Conservation (phyloP, 2,329 filamentous ascomycete species). For the Sphaerostilbella broomeana region DNA sequence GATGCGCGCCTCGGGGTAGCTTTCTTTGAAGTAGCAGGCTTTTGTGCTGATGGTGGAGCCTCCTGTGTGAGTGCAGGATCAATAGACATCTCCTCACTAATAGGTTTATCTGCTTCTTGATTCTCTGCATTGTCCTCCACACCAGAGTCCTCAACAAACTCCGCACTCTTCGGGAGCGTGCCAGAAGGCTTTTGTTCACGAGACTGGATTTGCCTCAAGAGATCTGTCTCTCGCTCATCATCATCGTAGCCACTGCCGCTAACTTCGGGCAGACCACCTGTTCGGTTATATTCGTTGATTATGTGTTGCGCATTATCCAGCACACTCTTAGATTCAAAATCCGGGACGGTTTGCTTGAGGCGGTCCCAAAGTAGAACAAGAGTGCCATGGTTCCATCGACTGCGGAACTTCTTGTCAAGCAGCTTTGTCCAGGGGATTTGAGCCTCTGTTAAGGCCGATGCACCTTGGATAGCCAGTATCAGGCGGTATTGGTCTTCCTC, state of each 20-base stretch:
- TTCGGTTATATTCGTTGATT: constrained; percentile 28
- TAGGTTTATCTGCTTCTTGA: neutral
- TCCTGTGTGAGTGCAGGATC: constrained; percentile 24
- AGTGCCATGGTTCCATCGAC: constrained; percentile 31
- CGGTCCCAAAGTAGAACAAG: constrained; percentile 36
- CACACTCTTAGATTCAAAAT: constrained; percentile 25
- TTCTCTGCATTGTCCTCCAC: constrained; percentile 19
- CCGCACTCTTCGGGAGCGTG: constrained; percentile 18
- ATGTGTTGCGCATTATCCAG: constrained; percentile 31
- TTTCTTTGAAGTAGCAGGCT: constrained; percentile 22
- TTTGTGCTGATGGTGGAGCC: constrained; percentile 18
- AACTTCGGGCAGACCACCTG: constrained; percentile 29
- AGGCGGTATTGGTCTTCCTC: constrained; percentile 39
- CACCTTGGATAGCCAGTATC: constrained; percentile 37
- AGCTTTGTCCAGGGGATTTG: constrained; percentile 46
- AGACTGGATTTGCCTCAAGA: constrained; percentile 20
- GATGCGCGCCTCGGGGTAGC: constrained; percentile 18
- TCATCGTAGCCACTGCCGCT: constrained; percentile 25
- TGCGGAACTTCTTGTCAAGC: constrained; percentile 34
- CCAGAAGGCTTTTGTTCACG: constrained; percentile 4
- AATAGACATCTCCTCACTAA: constrained; percentile 26
- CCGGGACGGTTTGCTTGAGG: constrained; percentile 29
- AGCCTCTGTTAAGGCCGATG: constrained; percentile 33
- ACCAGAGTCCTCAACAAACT: constrained; percentile 27
- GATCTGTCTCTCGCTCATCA: constrained; percentile 25